Conservation (phyloP, 768 basidiomycete genomes). For the Mycena epipterygia region DNA sequence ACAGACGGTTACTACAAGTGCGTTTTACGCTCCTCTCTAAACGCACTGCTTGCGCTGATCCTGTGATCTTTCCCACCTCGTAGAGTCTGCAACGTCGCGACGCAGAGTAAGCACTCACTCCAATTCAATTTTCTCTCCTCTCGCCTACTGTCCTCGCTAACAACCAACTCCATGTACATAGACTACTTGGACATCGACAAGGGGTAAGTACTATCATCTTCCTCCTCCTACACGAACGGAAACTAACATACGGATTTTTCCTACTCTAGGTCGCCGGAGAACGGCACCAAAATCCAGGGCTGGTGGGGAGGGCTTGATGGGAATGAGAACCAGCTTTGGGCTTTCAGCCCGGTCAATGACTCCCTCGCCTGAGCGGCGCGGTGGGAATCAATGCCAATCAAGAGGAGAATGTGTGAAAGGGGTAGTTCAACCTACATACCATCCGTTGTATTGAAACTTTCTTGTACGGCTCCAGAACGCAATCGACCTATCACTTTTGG, state of each 20-base stretch:
- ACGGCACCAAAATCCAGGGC: slow-evolving; percentile 25
- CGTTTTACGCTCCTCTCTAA: neutral
- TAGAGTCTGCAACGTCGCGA: slow-evolving; percentile 20
- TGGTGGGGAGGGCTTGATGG: slow-evolving; percentile 23
- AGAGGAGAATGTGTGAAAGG: neutral
- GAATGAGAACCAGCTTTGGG: slow-evolving; percentile 31
- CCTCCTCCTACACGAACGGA: neutral
- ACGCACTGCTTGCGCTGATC: slow-evolving; percentile 4
- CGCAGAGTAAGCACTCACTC: slow-evolving; percentile 23
- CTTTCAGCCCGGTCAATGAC: slow-evolving; percentile 6
- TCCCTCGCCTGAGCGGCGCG: neutral
- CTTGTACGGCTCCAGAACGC: slow-evolving; percentile 16
- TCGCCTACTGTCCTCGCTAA: slow-evolving; percentile 5
- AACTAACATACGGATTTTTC: slow-evolving; percentile 13
- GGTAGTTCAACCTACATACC: slow-evolving; percentile 13
- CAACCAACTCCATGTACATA: slow-evolving; percentile 17
- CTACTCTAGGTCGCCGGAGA: slow-evolving; percentile 15
- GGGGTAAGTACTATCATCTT: slow-evolving; percentile 6
- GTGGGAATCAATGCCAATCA: slow-evolving; percentile 10
- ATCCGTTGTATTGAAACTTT: slow-evolving; percentile 7
- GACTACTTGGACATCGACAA: slow-evolving; percentile 22
- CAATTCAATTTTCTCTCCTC: slow-evolving; percentile 3
- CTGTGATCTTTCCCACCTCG: slow-evolving; percentile 4
- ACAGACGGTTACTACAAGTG: slow-evolving; percentile 21
- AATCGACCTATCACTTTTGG: slow-evolving; percentile 3